A percentile compares a stretch with the other conserved stretches of the same genome.
phyloP scores from a whole-genome alignment of 257 asterid species.

The Ilex aquifolium region DNA sequence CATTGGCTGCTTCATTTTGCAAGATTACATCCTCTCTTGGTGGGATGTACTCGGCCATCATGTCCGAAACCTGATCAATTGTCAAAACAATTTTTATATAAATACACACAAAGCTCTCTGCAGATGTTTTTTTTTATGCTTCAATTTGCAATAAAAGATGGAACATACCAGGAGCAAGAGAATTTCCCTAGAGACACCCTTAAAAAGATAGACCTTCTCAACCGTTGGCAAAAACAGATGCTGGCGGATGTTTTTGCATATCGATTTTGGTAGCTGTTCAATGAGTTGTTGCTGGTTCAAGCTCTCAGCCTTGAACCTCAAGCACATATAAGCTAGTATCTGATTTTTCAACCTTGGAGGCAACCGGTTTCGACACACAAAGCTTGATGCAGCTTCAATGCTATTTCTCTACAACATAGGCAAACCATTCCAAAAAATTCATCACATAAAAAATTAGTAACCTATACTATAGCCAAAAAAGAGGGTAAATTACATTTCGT shows the following conservation, averaged over 20 bases:
- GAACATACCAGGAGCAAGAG: slow-evolving; percentile 51
- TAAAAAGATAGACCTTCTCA: slow-evolving; percentile 66
- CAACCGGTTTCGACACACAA: slow-evolving; percentile 62
- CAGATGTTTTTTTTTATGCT: no score
- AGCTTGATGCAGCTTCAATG: slow-evolving; percentile 79
- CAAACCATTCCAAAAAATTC: neutral
- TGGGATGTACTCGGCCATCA: slow-evolving; percentile 83
- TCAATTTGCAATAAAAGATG: neutral
- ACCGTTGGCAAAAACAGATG: slow-evolving; percentile 73
- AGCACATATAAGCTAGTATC: slow-evolving; percentile 81
- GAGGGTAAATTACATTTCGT: no score
- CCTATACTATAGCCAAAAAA: no score
- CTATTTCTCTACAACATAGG: slow-evolving; percentile 54
- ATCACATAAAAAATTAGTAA: no score
- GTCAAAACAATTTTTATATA: neutral
- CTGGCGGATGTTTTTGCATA: slow-evolving; percentile 66
- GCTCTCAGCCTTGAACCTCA: slow-evolving; percentile 79
- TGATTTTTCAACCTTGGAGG: slow-evolving; percentile 76
- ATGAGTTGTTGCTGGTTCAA: slow-evolving; percentile 80
- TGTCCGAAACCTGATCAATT: slow-evolving; percentile 61
- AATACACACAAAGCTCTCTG: no score
- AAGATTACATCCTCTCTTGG: slow-evolving; percentile 89
- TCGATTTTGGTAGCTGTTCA: slow-evolving; percentile 72
- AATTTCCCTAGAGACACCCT: slow-evolving; percentile 62
- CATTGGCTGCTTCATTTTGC: slow-evolving; percentile 79